phyloP scores from a whole-genome alignment of 495 filamentous ascomycete species.

The Neurospora sp. region DNA sequence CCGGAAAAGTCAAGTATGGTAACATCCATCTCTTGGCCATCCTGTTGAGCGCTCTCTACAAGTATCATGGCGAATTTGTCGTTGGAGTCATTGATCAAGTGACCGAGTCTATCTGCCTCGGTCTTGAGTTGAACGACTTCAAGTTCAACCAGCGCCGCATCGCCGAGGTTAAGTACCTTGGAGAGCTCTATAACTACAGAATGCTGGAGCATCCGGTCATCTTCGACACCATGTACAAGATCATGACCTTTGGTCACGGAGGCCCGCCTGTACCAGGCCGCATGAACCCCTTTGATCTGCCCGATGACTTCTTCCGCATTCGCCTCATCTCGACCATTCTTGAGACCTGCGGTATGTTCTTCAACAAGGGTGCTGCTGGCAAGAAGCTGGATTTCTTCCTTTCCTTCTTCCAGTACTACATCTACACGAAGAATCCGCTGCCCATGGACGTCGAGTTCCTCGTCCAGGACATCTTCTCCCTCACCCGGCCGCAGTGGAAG shows the following conservation, averaged over 20 bases:
- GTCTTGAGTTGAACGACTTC: slow-evolving; percentile 93
- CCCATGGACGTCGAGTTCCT: slow-evolving; percentile 98
- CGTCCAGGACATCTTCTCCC: slow-evolving; percentile 80
- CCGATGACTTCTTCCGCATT: slow-evolving; percentile 93
- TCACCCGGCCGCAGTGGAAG: slow-evolving; percentile 86
- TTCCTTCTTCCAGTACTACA: slow-evolving; percentile 96
- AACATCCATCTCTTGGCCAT: slow-evolving; percentile 94
- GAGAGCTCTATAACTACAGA: slow-evolving; percentile 95
- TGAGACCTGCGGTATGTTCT: slow-evolving; percentile 93
- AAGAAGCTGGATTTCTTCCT: slow-evolving; percentile 99
- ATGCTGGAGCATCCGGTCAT: slow-evolving; percentile 94
- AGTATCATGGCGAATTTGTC: slow-evolving; percentile 86
- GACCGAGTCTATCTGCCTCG: slow-evolving; percentile 77
- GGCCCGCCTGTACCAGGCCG: slow-evolving; percentile 74
- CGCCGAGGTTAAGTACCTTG: slow-evolving; percentile 92
- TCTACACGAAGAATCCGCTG: slow-evolving; percentile 80
- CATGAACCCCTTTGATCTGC: slow-evolving; percentile 66
- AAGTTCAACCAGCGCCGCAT: slow-evolving; percentile 94
- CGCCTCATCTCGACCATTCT: slow-evolving; percentile 80
- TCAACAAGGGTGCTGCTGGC: slow-evolving; percentile 82
- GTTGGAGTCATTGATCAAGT: slow-evolving; percentile 82
- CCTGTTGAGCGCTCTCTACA: slow-evolving; percentile 75
- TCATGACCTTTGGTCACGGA: slow-evolving; percentile 82
- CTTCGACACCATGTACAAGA: slow-evolving; percentile 90
- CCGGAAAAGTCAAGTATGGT: slow-evolving; percentile 93